Evolutionary conservation across 2,329 filamentous ascomycete genomes (phyloP), one percentile per base, ranked within the genome.

Genomic region (Epichloe gansuensis): DNA sequence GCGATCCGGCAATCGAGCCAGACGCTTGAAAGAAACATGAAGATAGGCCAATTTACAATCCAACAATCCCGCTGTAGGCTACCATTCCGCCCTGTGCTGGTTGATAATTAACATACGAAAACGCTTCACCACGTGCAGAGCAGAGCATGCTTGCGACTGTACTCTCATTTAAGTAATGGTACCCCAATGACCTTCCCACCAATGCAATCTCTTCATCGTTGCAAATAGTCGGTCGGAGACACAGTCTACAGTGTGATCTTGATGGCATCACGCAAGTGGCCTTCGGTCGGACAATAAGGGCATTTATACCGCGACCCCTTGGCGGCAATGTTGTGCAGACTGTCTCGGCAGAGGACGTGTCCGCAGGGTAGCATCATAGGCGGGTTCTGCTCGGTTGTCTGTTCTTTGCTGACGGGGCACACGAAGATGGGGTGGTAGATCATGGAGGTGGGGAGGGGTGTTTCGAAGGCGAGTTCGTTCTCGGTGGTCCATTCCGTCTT

Each of bases 361-460:
- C 93, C 91, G 63, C 93, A 98, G 0, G 88, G 87, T 63, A 98
- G 82, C 80, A 96, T 93, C 86, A 97, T 94, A 2, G 93, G 89
- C 11, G 93, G 93, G 66, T 98, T 98, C 25, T 77, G 71, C 62
- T 95, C 89, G 0, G 91, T 98, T 0, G 87, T 89, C 68, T 98
- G 93, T 64, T 96, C 93, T 67, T 97, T 97, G 61, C 85, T 90
- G 5, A 98, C 93, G 0, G 93, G 93, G 63, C 93, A 98, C 42
- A 98, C 93, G 64, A 98, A 98, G 63, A 98, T 96, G 52, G 87
- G 87, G 67, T 98, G 93, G 72, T 95, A 98, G 47, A 83, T 73
- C 77, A 81, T 81, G 57, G 72, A 76, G 48, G 67, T 63, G 0
- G 80, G 78, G 2, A 83, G 68, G 2, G 79, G 76, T 1, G 79